These are phyloP conservation scores for Tricholoma sp. DNA, from an alignment of 768 basidiomycete species.

Conservation along the genomic window DNA sequence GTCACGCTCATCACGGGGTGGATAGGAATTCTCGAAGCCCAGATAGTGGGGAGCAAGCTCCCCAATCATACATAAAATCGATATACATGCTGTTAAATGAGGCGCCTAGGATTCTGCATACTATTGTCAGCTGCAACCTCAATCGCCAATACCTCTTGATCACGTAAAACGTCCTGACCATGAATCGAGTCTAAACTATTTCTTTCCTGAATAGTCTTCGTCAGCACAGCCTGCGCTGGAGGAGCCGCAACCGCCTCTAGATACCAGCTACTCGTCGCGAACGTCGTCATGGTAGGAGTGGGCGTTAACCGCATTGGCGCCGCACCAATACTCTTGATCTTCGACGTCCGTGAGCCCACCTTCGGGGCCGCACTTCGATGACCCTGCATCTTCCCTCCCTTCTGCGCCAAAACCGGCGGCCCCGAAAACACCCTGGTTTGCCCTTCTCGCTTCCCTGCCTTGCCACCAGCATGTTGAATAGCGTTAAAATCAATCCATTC, in stretches of 20 bases:
- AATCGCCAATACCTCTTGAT: constrained; percentile 29
- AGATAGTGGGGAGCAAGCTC: no score
- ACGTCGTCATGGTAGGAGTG: constrained; percentile 19
- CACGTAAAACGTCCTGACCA: constrained; percentile 18
- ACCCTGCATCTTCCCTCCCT: constrained; percentile 9
- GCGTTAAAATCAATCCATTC: constrained; percentile 13
- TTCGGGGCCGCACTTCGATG: constrained; percentile 2
- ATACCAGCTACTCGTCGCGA: constrained; percentile 26
- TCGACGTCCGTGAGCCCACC: constrained; percentile 3
- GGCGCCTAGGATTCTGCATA: not conserved
- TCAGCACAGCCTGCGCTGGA: constrained; percentile 18
- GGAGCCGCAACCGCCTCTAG: constrained; percentile 29
- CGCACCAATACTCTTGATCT: constrained; percentile 37
- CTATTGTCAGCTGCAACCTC: constrained; percentile 15
- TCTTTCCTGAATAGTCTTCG: constrained; percentile 15
- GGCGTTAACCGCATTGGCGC: constrained; percentile 32
- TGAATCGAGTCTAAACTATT: constrained; percentile 16
- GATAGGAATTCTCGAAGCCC: no score
- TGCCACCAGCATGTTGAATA: constrained; percentile 7
- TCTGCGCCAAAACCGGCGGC: constrained; percentile 13
- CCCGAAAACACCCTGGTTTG: constrained; percentile 15
- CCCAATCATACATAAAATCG: no score
- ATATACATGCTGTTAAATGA: not conserved
- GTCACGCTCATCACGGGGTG: no score
- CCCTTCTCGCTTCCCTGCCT: not conserved